Percentiles rank a stretch among this genome's conserved stretches.
Conservation (phyloP, 2,329 filamentous ascomycete genomes). For the Alternaria alternata region DNA sequence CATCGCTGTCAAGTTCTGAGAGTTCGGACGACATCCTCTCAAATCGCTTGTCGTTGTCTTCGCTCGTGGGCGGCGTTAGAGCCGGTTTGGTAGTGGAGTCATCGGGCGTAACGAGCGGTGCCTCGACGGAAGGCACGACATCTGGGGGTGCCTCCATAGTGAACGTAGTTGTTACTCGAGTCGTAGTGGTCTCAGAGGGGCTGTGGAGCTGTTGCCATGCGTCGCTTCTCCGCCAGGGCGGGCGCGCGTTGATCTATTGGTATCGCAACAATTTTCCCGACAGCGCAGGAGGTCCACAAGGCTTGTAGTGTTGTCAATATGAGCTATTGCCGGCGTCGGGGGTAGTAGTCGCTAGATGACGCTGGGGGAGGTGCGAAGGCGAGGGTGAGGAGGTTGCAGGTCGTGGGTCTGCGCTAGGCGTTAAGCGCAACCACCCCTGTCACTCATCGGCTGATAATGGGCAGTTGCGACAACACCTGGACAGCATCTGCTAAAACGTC, state of each 20-base stretch:
- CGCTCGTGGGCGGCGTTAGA: constrained; percentile 61
- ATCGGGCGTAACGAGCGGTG: constrained; percentile 33
- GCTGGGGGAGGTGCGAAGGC: constrained; percentile 34
- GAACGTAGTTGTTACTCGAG: constrained; percentile 12
- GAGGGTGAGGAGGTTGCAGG: constrained; percentile 26
- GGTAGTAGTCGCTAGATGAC: constrained; percentile 28
- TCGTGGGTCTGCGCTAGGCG: constrained; percentile 18
- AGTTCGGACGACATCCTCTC: constrained; percentile 57
- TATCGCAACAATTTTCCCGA: constrained; percentile 33
- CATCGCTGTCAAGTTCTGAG: constrained; percentile 58
- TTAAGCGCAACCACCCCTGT: constrained; percentile 6
- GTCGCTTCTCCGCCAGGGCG: constrained; percentile 40
- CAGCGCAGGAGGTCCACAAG: constrained; percentile 29
- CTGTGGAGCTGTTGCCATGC: constrained; percentile 34
- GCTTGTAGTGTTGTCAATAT: constrained; percentile 1
- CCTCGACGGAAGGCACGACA: constrained; percentile 47
- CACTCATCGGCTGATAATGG: constrained; percentile 26
- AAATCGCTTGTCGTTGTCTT: constrained; percentile 58
- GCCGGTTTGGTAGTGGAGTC: constrained; percentile 49
- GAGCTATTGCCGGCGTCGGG: constrained; percentile 17
- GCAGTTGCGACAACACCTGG: background rate
- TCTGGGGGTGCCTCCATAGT: constrained; percentile 43
- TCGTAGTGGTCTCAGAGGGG: constrained; percentile 25
- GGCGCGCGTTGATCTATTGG: constrained; percentile 22
- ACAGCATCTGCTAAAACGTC: background rate